Evolutionary conservation across 2,329 filamentous ascomycete species (phyloP).

Genomic region (Arthrobotrys sinensis): DNA sequence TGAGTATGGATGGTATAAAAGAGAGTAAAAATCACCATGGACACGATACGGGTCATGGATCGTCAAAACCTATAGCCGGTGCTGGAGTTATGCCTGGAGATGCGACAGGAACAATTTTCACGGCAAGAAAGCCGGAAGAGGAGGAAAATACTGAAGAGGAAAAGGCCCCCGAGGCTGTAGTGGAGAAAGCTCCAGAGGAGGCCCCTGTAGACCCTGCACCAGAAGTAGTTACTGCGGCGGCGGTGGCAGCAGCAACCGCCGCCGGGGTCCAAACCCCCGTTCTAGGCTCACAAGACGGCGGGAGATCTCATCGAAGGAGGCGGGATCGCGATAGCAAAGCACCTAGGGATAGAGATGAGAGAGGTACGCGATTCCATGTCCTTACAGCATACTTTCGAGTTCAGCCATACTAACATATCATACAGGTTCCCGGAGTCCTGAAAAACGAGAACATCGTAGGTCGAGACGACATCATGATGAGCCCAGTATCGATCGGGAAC

Average conservation of each 20-base stretch:
- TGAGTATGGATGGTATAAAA: slow-evolving; percentile 62
- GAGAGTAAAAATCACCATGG: slow-evolving; percentile 61
- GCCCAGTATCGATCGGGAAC: slow-evolving; percentile 22
- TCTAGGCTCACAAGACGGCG: slow-evolving; percentile 66
- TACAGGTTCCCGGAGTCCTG: slow-evolving; percentile 53
- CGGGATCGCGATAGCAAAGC: slow-evolving; percentile 42
- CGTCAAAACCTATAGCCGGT: slow-evolving; percentile 52
- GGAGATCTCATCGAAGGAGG: slow-evolving; percentile 41
- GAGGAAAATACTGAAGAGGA: slow-evolving; percentile 15
- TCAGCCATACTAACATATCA: slow-evolving; percentile 7
- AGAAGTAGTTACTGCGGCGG: slow-evolving; percentile 26
- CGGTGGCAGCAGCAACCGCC: slow-evolving; percentile 73
- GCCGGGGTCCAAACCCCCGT: slow-evolving; percentile 81
- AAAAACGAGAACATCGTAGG: slow-evolving; percentile 70
- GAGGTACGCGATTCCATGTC: slow-evolving; percentile 24
- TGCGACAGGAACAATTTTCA: slow-evolving; percentile 51
- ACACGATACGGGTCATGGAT: slow-evolving; percentile 61
- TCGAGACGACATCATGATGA: slow-evolving; percentile 48
- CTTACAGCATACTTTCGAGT: not conserved
- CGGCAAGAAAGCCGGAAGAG: slow-evolving; percentile 35
- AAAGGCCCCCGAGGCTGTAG: slow-evolving; percentile 23
- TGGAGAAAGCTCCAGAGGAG: slow-evolving; percentile 37
- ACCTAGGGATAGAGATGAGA: slow-evolving; percentile 41
- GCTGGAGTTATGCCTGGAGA: slow-evolving; percentile 52
- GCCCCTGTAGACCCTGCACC: slow-evolving; percentile 21